These are phyloP conservation scores for Penicillium diatomitis DNA, from an alignment of 495 filamentous ascomycete species.

Conservation along the genomic window DNA sequence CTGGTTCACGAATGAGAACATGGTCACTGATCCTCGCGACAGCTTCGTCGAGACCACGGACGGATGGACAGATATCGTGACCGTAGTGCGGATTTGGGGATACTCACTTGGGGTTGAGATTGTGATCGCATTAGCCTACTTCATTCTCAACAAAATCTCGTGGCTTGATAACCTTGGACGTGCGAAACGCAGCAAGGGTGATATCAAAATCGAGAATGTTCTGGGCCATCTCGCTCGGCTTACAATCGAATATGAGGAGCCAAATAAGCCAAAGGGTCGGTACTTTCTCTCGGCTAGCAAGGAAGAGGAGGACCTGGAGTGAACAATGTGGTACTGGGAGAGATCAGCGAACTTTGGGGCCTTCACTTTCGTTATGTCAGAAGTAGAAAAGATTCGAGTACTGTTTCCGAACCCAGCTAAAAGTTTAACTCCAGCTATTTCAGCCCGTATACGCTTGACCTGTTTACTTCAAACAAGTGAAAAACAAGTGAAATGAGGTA, in stretches of 20 bases:
- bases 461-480: no score
- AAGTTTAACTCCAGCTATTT: no score
- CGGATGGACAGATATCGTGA: constrained; percentile 65
- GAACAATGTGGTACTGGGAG: not conserved
- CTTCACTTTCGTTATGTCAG: not conserved
- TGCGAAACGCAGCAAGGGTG: constrained; percentile 54
- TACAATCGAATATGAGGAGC: constrained; percentile 58
- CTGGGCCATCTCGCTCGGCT: constrained; percentile 60
- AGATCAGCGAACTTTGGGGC: not conserved
- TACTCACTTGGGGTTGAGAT: constrained; percentile 68
- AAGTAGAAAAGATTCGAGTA: no score
- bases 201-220: constrained; percentile 68
- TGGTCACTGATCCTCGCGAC: constrained; percentile 32
- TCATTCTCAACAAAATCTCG: constrained; percentile 54
- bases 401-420: no score
- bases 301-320: constrained; percentile 38
- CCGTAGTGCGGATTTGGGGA: constrained; percentile 67
- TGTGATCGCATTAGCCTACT: constrained; percentile 68
- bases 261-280: constrained; percentile 30
- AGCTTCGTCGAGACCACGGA: constrained; percentile 42
- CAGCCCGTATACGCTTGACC: no score
- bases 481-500: no score
- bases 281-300: constrained; percentile 32
- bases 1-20: constrained; percentile 49
- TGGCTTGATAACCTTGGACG: constrained; percentile 66